Base-by-base conservation (phyloP, 306 rosid species). In the Fragaria iinumae region DNA sequence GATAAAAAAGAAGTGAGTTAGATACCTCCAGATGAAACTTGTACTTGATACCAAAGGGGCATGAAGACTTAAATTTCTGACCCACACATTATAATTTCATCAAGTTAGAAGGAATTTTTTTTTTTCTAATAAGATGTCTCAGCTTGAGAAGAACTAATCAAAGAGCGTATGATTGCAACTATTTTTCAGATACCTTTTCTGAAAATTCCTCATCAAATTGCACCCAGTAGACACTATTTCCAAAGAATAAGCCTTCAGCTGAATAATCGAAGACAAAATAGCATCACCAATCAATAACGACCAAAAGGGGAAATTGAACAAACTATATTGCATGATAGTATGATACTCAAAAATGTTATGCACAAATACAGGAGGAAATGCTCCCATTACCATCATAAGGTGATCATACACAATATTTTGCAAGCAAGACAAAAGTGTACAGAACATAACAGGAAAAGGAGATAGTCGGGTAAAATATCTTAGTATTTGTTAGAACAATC, bases 21-120 rank as follows among this genome's bases (percentile, higher is more conserved):
- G 12, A 65, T 89, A 91, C 98, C 96, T 95, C 98, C n/a, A 95
- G 88, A 75, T 90, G 98, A 86, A 95, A 92, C 47, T 84, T 82
- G 88, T 90, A 95, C 90, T 90, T 87, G 81, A 88, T 90, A 74
- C 97, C 98, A 81, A 95, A 95, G 73, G 98, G 98, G 83, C 88
- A 80, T 70, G 98, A 92, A 74, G 96, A 79, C 76, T 80, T 90
- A 59, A 92, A 95, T 88, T 88, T 92, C 98, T 95, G 92, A 81
- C 80, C 71, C 88, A 80, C 21, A 77, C 16, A 32, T 17, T 45
- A 48, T 36, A 72, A 32, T 52, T 73, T 73, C 36, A 47, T 75
- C 80, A 85, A 63, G 77, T 76, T 57, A 80, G 50, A 66, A 52
- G 32, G 32, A 29, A 2, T 2, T 2, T 29, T 29, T 29, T 29